Percentiles rank a stretch among this genome's conserved stretches.
Conservation (phyloP, 495 filamentous ascomycete species). For the Xylaria nigripes region DNA sequence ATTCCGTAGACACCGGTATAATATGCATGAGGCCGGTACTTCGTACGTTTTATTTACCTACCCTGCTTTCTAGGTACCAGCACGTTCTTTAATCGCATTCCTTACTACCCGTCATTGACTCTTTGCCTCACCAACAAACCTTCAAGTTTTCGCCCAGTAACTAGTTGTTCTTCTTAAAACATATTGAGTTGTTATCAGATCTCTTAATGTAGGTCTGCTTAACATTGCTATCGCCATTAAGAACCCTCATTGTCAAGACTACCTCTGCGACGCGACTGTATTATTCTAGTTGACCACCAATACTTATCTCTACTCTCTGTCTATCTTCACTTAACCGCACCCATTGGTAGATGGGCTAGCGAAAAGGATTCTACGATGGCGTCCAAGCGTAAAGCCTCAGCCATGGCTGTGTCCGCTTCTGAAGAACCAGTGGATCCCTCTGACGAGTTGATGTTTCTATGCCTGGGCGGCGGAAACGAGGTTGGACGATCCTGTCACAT, state of each 20-base stretch:
- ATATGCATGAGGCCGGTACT: too few species aligned
- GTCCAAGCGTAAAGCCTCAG: slow-evolving; percentile 65
- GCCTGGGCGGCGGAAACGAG: slow-evolving; percentile 91
- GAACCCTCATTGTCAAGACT: background rate
- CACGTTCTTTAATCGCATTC: too few species aligned
- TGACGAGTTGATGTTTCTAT: slow-evolving; percentile 88
- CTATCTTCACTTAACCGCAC: background rate
- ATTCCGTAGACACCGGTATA: too few species aligned
- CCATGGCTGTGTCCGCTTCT: slow-evolving; percentile 48
- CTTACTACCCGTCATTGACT: background rate
- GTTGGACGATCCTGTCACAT: slow-evolving; percentile 97
- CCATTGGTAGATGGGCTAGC: slow-evolving; percentile 5
- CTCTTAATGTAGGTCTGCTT: too few species aligned
- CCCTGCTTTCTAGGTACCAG: too few species aligned
- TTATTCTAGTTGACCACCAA: background rate
- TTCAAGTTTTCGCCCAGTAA: background rate
- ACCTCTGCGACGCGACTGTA: background rate
- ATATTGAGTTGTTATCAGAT: too few species aligned
- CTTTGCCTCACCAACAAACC: background rate
- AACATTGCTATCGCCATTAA: too few species aligned
- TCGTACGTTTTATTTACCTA: too few species aligned
- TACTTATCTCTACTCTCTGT: background rate
- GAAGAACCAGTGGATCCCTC: slow-evolving; percentile 67
- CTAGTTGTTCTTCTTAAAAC: background rate
- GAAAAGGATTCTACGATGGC: slow-evolving; percentile 45